Conservation (phyloP, 345 rosid genomes). For the Populus ilicifolia region DNA sequence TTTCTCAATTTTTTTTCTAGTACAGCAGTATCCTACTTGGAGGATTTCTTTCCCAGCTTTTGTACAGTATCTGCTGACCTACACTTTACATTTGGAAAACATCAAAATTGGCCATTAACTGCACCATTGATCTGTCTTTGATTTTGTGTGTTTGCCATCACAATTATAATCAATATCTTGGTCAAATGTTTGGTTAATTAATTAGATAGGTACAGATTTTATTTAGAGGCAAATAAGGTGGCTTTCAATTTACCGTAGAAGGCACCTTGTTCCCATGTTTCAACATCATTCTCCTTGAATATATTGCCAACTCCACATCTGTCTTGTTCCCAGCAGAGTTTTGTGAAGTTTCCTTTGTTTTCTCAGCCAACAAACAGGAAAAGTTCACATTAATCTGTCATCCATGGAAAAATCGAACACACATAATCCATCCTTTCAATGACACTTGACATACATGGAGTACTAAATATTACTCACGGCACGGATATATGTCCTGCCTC, state of each 20-base stretch:
- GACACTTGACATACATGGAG: neutral
- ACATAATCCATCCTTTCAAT: neutral
- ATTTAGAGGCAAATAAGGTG: neutral
- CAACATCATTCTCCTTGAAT: conserved; percentile 12
- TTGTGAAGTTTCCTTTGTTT: conserved; percentile 18
- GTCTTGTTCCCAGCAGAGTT: neutral
- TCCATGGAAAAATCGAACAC: neutral
- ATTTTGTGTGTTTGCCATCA: too few relatives aligned
- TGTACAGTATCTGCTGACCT: too few relatives aligned
- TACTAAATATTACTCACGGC: neutral
- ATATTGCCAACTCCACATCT: conserved; percentile 4
- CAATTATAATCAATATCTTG: too few relatives aligned
- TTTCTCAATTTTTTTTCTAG: too few relatives aligned
- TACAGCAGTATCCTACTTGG: too few relatives aligned
- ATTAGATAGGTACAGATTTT: too few relatives aligned
- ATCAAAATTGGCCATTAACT: too few relatives aligned
- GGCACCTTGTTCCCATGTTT: neutral
- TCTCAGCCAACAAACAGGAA: conserved; percentile 19
- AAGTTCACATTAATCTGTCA: neutral
- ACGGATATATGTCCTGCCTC: neutral
- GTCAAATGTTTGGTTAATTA: too few relatives aligned
- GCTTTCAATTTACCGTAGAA: neutral
- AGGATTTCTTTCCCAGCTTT: too few relatives aligned
- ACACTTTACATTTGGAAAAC: too few relatives aligned
- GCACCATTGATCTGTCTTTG: too few relatives aligned